Evolutionary conservation across 2,329 filamentous ascomycete species (phyloP), one percentile per base, ranked within the genome.

Genomic region (Pseudocercospora musae): DNA sequence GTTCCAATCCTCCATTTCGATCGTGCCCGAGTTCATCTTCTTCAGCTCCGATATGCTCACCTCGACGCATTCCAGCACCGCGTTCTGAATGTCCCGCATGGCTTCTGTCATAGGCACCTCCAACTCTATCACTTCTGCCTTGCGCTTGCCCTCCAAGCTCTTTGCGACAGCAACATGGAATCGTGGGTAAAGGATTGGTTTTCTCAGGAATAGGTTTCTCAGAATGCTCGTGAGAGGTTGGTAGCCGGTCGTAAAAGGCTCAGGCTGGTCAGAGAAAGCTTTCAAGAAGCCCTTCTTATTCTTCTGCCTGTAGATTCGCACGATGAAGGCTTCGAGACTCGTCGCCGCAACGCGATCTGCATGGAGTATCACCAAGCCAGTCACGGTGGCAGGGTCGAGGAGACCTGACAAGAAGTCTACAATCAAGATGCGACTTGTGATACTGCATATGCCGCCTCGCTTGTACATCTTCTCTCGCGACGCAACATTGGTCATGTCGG

Each of bases 1-100:
- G 55, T 92, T 97, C 94, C 94, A 98, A 72, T 97, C 93, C 63
- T 96, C 93, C 87, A 98, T 93, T 69, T 98, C 94, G 6, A 99
- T 81, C 25, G 58, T 1, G n/a, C 92, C 93, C 0, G 87, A 85
- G 72, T 97, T 98, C 18, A 87, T 86, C 78, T 96, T 98, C 75
- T 94, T 96, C 48, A 99, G 83, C 77, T 99, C 95, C 59, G 90
- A 87, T 68, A 99, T 95, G 73, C 92, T 96, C 69, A 92, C 89
- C 76, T 98, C 94, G 18, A 99, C 93, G 73, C 95, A 99, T 74
- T 98, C 94, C 77, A 99, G 86, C 63, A 98, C 89, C 25, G 95
- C 93, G 66, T 91, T 94, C 73, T 99, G 95, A 44, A 99, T 97
- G 46, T 92, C 88, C 63, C 85, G 86, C 95, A 99, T 99, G 55